Evolutionary conservation across 371 early-diverging fungal species (phyloP), one percentile per base, ranked within the genome.

Genomic region (Syncephalastrum monosporum): DNA sequence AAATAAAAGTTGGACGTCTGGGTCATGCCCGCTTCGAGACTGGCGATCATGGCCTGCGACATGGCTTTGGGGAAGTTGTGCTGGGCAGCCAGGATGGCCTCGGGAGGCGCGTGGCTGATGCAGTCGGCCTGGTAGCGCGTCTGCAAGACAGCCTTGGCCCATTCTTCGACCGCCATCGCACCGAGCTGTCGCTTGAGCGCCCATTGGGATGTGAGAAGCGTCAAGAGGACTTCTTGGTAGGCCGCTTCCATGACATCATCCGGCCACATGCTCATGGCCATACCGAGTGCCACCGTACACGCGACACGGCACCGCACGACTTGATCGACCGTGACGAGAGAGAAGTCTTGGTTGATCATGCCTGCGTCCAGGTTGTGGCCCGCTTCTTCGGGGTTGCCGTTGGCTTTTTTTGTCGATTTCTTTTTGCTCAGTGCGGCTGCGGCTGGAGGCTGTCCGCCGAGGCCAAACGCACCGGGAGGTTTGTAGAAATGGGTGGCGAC

Each of bases 321-420:
- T 41, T 86, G 84, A 10, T 88, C 90, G 15, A 75, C 73, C 0
- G 86, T 71, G 7, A 97, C 83, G 44, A 98, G 72, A 0, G 92
- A 89, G 49, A 96, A 71, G 59, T 98, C 98, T 64, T 96, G 96
- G 52, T 82, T 79, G 27, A 93, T 77, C 94, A 98, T 95, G 14
- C 93, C 94, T 17, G 85, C 76, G 64, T 98, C 98, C 45, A 95
- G 81, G 56, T 89, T 89, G 62, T 89, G 87, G 5, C 77, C 69
- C 2, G 61, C 46, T 8, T 69, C 75, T 3, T 45, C 41, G 2
- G n/a, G 50, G 12, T 10, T 57, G 21, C 49, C 52, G 29, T 41
- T 48, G 8, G 47, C 10, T 14, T 42, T 61, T 17, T 49, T 44
- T 33, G 55, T 8, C 24, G 17, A 10, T 47, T 51, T 50, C 44